Percentiles rank a stretch among this genome's conserved stretches.
These are phyloP conservation scores for Aspergillus intermedius DNA, from an alignment of 2,329 filamentous ascomycete genomes.

Conservation along the genomic window DNA sequence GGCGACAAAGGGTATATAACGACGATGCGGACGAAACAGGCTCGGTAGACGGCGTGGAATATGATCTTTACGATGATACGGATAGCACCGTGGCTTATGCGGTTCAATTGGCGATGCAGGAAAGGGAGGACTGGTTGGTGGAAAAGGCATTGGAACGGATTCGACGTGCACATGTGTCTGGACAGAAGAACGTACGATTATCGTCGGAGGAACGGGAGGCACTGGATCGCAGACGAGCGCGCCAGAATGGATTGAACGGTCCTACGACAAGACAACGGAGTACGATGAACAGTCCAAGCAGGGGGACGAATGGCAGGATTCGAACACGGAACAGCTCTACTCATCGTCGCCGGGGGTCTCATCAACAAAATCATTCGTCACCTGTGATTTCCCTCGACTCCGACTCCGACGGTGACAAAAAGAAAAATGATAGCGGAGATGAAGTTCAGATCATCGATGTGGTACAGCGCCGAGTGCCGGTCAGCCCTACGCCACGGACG, in stretches of 20 bases:
- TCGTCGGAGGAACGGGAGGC: slow-evolving; percentile 74
- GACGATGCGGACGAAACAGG: slow-evolving; percentile 45
- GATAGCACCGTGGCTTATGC: slow-evolving; percentile 40
- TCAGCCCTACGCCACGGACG: slow-evolving; percentile 14
- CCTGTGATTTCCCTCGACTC: slow-evolving; percentile 4
- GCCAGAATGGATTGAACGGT: slow-evolving; percentile 33
- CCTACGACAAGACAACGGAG: background rate
- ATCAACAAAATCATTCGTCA: slow-evolving; percentile 12
- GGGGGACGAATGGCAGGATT: slow-evolving; percentile 9
- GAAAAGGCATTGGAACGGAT: slow-evolving; percentile 76
- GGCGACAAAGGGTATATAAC: slow-evolving; percentile 33
- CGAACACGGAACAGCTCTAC: slow-evolving; percentile 11
- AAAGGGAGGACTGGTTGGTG: slow-evolving; percentile 68
- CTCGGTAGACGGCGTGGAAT: slow-evolving; percentile 42
- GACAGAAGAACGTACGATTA: slow-evolving; percentile 72
- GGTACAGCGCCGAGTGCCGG: slow-evolving; percentile 19
- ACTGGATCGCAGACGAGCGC: slow-evolving; percentile 62
- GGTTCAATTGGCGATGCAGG: slow-evolving; percentile 51
- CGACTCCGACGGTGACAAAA: slow-evolving; percentile 13
- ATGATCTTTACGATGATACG: slow-evolving; percentile 48
- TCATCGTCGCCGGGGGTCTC: background rate
- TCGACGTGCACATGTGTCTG: slow-evolving; percentile 66
- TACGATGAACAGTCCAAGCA: background rate
- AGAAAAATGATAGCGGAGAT: slow-evolving; percentile 22
- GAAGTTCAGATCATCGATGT: slow-evolving; percentile 28